These are phyloP conservation scores for Pseudohyphozyma bogoriensis DNA, from an alignment of 768 basidiomycete genomes.

Conservation along the genomic window DNA sequence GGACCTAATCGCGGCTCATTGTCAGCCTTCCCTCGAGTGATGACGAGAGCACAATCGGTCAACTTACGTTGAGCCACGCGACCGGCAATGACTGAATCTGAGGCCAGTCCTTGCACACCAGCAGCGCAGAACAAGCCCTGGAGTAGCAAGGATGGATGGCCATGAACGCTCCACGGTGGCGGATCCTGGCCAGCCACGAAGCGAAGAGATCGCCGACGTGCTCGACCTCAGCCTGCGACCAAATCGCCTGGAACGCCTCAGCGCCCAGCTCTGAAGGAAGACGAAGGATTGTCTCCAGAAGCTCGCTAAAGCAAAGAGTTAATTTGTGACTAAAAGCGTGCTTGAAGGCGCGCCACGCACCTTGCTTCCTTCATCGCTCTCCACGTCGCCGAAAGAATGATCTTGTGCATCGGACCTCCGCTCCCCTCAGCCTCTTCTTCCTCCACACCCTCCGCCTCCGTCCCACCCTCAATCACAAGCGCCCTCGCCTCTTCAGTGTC, in stretches of 20 bases:
- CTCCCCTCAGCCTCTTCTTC: background rate
- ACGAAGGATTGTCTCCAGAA: conserved; percentile 26
- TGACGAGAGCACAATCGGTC: background rate
- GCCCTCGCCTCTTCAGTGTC: conserved; percentile 29
- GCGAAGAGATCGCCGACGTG: conserved; percentile 23
- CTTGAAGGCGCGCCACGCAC: background rate
- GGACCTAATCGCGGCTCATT: conserved; percentile 1
- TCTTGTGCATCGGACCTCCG: conserved; percentile 23
- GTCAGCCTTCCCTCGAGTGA: no score
- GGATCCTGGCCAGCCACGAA: conserved; percentile 17
- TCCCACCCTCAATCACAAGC: background rate
- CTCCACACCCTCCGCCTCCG: background rate
- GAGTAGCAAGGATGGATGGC: conserved; percentile 23
- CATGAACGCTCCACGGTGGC: conserved; percentile 25
- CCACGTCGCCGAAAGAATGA: conserved; percentile 26
- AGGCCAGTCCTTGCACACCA: conserved; percentile 16
- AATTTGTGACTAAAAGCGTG: background rate
- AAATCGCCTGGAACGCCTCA: conserved; percentile 6
- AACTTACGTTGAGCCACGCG: conserved; percentile 19
- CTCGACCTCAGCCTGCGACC: conserved; percentile 17
- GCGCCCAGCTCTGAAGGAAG: conserved; percentile 19
- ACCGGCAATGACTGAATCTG: conserved; percentile 15
- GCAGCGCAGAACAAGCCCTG: conserved; percentile 12
- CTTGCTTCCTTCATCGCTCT: conserved; percentile 26
- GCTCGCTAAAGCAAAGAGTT: background rate